phyloP scores from a whole-genome alignment of 805 yeast genomes.

The Lipomyces japonicus region DNA sequence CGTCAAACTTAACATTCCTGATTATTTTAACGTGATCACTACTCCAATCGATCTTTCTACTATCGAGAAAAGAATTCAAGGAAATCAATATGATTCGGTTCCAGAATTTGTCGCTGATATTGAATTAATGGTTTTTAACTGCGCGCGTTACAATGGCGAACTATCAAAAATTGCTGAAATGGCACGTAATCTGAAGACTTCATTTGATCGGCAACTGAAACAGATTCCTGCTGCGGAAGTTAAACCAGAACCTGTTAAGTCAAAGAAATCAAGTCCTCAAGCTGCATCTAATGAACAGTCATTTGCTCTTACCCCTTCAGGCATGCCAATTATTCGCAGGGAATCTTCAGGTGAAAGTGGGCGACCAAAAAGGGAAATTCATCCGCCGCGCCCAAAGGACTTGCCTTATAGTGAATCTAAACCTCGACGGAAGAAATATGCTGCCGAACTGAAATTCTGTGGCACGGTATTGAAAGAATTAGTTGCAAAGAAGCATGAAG shows the following conservation, averaged over 20 bases:
- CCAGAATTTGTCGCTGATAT: constrained; percentile 65
- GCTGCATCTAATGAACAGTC: constrained; percentile 28
- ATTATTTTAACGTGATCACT: constrained; percentile 75
- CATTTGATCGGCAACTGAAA: constrained; percentile 87
- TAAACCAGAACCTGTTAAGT: constrained; percentile 27
- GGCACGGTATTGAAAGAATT: constrained; percentile 78
- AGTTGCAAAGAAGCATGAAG: constrained; percentile 74
- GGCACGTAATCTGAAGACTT: constrained; percentile 86
- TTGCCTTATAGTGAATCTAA: constrained; percentile 78
- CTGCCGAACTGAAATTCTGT: constrained; percentile 84
- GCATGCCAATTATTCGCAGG: constrained; percentile 64
- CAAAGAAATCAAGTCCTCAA: constrained; percentile 30
- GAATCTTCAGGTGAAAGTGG: constrained; percentile 51
- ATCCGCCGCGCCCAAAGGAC: constrained; percentile 94
- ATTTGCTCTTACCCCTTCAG: constrained; percentile 42
- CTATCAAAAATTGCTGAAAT: constrained; percentile 79
- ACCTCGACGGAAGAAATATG: constrained; percentile 88
- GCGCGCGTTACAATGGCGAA: constrained; percentile 80
- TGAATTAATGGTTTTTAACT: constrained; percentile 74
- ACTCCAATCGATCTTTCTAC: constrained; percentile 94
- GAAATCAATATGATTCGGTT: constrained; percentile 67
- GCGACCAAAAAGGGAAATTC: constrained; percentile 92
- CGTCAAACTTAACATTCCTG: constrained; percentile 82
- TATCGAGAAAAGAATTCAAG: constrained; percentile 72
- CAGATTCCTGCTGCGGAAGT: constrained; percentile 68